These are phyloP conservation scores for Vitis cinerea DNA, from an alignment of 164 flowering plant genomes.

Conservation along the genomic window DNA sequence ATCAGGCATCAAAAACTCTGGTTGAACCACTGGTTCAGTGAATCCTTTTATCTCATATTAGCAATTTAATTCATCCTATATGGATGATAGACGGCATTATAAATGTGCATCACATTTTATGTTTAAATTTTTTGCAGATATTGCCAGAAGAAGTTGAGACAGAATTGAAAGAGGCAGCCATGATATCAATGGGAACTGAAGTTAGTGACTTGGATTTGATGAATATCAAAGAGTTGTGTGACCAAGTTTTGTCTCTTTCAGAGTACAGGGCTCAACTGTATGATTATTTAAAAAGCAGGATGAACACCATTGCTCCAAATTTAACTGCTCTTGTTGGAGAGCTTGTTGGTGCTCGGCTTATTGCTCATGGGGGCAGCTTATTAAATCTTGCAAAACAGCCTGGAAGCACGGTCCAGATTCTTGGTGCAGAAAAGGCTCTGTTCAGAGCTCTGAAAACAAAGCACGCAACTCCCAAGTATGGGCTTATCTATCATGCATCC, in stretches of 20 bases:
- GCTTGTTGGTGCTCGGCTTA: conserved; percentile 94
- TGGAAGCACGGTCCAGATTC: conserved; percentile 91
- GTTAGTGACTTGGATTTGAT: conserved; percentile 83
- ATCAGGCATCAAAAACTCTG: background rate
- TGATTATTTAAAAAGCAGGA: conserved; percentile 79
- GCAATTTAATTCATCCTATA: too few relatives aligned
- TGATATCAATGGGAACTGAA: conserved; percentile 96
- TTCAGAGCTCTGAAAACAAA: conserved; percentile 94
- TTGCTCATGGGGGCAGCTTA: conserved; percentile 95
- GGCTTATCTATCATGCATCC: conserved; percentile 93
- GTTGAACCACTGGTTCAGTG: background rate
- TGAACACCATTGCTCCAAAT: conserved; percentile 93
- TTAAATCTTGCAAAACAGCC: conserved; percentile 92
- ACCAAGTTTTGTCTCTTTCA: conserved; percentile 76
- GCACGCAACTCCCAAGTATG: conserved; percentile 94
- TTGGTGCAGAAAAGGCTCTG: conserved; percentile 95
- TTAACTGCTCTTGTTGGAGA: conserved; percentile 89
- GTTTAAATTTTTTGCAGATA: conserved; percentile 3
- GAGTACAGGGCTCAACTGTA: conserved; percentile 89
- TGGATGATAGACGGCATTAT: too few relatives aligned
- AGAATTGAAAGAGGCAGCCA: conserved; percentile 80
- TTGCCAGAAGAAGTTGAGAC: conserved; percentile 76
- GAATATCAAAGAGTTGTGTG: conserved; percentile 81
- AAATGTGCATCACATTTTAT: too few relatives aligned
- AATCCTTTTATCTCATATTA: background rate